phyloP scores from a whole-genome alignment of 2,329 filamentous ascomycete genomes.

The Curvularia spicifera region DNA sequence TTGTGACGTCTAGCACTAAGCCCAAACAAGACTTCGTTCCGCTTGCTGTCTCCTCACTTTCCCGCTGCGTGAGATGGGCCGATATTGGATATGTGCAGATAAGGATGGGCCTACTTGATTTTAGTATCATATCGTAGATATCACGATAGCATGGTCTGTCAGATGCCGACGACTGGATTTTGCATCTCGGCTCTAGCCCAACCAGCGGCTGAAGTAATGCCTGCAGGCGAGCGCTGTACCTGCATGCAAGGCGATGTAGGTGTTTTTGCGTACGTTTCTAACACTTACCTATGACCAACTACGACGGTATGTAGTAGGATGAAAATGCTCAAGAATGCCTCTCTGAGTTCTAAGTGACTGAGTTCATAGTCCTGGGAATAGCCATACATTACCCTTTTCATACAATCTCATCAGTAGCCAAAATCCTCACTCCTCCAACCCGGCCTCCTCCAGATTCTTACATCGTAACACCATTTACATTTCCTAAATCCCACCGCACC shows the following conservation, averaged over 20 bases:
- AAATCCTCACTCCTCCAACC: not conserved
- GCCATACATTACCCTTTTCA: not conserved
- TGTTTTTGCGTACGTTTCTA: not conserved
- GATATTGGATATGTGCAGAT: not conserved
- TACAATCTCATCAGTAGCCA: not conserved
- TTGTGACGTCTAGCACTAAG: constrained; percentile 11
- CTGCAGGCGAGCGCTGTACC: not conserved
- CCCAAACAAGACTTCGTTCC: constrained; percentile 3
- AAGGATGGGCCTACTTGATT: too few relatives aligned
- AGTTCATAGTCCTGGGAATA: not conserved
- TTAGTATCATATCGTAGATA: too few relatives aligned
- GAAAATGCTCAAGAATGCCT: not conserved
- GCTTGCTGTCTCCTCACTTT: constrained; percentile 8
- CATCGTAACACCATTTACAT: not conserved
- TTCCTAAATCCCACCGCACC: too few relatives aligned
- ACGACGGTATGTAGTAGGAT: not conserved
- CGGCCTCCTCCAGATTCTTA: not conserved
- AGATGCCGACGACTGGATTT: not conserved
- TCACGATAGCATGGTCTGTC: not conserved
- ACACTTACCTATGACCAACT: too few relatives aligned
- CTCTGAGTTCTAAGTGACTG: not conserved
- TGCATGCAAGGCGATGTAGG: not conserved
- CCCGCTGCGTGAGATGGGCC: constrained; percentile 7
- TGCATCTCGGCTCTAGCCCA: not conserved
- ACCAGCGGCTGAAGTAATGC: not conserved